Percentiles rank a stretch among this genome's conserved stretches.
Conservation (phyloP, 495 filamentous ascomycete species). For the Wilcoxina mikolae region DNA sequence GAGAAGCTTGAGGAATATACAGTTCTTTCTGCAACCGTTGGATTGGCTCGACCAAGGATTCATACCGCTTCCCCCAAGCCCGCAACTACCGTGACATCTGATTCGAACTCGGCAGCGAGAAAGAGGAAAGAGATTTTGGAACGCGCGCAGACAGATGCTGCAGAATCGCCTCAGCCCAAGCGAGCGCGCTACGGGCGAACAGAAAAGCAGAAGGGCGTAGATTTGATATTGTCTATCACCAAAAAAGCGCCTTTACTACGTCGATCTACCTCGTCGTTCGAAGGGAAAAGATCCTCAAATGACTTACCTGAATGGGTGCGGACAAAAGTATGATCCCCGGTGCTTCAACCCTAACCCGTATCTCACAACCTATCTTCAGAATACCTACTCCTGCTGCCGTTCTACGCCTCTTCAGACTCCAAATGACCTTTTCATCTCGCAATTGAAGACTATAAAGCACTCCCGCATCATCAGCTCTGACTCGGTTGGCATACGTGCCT, state of each 20-base stretch:
- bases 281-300: not conserved
- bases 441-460: slow-evolving; percentile 59
- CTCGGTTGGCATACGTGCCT: slow-evolving; percentile 69
- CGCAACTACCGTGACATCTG: not conserved
- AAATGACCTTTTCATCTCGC: slow-evolving; percentile 60
- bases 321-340: not conserved
- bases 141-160: not conserved
- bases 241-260: not conserved
- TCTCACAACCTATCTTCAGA: slow-evolving; percentile 9
- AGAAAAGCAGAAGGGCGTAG: not conserved
- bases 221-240: not conserved
- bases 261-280: not conserved
- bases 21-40: not conserved
- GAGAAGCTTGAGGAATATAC: not conserved
- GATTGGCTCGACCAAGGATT: not conserved
- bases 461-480: slow-evolving; percentile 57
- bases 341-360: not conserved
- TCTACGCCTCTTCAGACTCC: slow-evolving; percentile 53
- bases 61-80: not conserved
- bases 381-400: slow-evolving; percentile 69
- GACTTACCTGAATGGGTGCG: not conserved
- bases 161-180: not conserved
- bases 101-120: not conserved
- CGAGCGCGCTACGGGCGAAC: not conserved
- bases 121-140: slow-evolving; percentile 1